Percentiles rank a stretch among this genome's conserved stretches.
Conservation (phyloP, 139 green algal species). For the Ostreobium quekettii region DNA sequence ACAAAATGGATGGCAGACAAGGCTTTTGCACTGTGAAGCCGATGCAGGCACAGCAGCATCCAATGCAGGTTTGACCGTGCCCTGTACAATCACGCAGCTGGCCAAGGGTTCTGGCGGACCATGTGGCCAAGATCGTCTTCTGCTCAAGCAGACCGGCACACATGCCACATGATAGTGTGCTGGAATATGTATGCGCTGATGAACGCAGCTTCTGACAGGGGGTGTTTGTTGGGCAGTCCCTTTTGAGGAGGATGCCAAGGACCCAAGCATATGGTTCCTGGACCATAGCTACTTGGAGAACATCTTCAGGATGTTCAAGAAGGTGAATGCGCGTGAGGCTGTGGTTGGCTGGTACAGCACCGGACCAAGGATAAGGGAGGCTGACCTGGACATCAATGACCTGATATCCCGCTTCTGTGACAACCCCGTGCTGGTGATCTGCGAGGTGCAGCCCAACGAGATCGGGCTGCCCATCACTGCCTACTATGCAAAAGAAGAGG, state of each 20-base stretch:
- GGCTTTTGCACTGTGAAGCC: too few species aligned
- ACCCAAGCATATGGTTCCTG: constrained; percentile 95
- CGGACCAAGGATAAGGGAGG: constrained; percentile 81
- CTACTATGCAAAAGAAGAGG: constrained; percentile 84
- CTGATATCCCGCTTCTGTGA: constrained; percentile 73
- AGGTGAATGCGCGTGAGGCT: constrained; percentile 94
- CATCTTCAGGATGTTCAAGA: constrained; percentile 98
- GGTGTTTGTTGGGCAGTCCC: too few species aligned
- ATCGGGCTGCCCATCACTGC: constrained; percentile 87
- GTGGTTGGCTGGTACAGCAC: constrained; percentile 99
- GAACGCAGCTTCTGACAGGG: too few species aligned
- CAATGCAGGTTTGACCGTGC: too few species aligned
- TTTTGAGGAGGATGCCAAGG: constrained; percentile 97
- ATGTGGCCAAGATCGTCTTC: too few species aligned
- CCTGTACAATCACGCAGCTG: too few species aligned
- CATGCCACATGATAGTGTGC: too few species aligned
- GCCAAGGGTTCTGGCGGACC: too few species aligned
- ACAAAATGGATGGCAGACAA: too few species aligned
- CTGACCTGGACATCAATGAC: constrained; percentile 89
- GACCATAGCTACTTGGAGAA: constrained; percentile 97
- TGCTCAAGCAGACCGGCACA: too few species aligned
- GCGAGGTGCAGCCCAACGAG: constrained; percentile 89
- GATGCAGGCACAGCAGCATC: too few species aligned
- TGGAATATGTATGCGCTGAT: too few species aligned
- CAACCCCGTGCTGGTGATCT: constrained; percentile 87